A percentile compares a stretch with the other conserved stretches of the same genome.
Conservation (phyloP, 371 early-diverging fungal genomes). For the Lichtheimia ornata region DNA sequence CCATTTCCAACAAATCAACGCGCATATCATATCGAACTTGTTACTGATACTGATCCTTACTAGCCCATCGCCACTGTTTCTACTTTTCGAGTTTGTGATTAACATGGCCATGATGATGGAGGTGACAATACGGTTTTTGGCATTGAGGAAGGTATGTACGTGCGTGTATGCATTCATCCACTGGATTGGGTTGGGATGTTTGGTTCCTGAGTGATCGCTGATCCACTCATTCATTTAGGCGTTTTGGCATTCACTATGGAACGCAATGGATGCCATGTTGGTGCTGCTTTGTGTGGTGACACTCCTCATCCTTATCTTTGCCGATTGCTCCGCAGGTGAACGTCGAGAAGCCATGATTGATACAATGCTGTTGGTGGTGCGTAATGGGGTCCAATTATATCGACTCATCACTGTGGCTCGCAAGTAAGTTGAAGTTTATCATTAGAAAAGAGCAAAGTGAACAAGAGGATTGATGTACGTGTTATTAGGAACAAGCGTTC, state of each 20-base stretch:
- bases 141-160: neutral
- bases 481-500: neutral
- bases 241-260: neutral
- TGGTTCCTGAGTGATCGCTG: neutral
- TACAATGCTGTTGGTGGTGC: neutral
- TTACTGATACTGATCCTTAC: neutral
- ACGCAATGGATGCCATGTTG: neutral
- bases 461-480: neutral
- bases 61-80: neutral
- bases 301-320: neutral
- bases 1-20: neutral
- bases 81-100: neutral
- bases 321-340: neutral
- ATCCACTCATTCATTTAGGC: neutral
- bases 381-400: neutral
- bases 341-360: neutral
- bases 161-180: neutral
- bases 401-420: neutral
- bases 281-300: neutral
- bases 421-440: neutral
- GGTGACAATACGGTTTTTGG: neutral
- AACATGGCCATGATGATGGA: constrained; percentile 2
- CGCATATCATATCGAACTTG: neutral
- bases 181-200: neutral
- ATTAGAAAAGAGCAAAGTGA: neutral